A percentile compares a stretch with the other conserved stretches of the same genome.
phyloP scores from a whole-genome alignment of 2,329 filamentous ascomycete species.

The Drechslerella stenobrocha region DNA sequence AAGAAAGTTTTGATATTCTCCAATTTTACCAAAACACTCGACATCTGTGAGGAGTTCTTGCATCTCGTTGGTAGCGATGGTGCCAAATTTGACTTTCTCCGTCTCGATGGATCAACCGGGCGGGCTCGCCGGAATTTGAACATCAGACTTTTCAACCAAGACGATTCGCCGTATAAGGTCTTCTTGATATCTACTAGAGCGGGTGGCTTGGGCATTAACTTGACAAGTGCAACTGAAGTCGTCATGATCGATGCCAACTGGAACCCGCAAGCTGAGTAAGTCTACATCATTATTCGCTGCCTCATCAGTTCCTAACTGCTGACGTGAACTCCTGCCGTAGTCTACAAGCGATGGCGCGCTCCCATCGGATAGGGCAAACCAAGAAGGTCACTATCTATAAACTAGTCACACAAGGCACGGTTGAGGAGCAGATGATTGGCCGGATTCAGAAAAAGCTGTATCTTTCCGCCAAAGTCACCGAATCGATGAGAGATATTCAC shows the following conservation, averaged over 20 bases:
- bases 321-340: slow-evolving; percentile 59
- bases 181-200: slow-evolving; percentile 64
- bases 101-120: slow-evolving; percentile 61
- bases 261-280: slow-evolving; percentile 52
- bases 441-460: slow-evolving; percentile 67
- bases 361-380: slow-evolving; percentile 63
- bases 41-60: slow-evolving; percentile 62
- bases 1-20: slow-evolving; percentile 65
- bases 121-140: slow-evolving; percentile 61
- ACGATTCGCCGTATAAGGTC: slow-evolving; percentile 58
- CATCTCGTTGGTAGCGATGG: slow-evolving; percentile 57
- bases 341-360: slow-evolving; percentile 62
- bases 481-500: slow-evolving; percentile 63
- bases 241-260: slow-evolving; percentile 61
- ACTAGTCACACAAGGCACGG: slow-evolving; percentile 62
- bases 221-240: slow-evolving; percentile 62
- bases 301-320: neutral
- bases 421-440: slow-evolving; percentile 65
- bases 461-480: slow-evolving; percentile 65
- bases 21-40: slow-evolving; percentile 60
- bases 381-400: slow-evolving; percentile 63
- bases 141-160: slow-evolving; percentile 62
- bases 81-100: slow-evolving; percentile 58
- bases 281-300: neutral
- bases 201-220: slow-evolving; percentile 63